These are phyloP conservation scores for Karstenula rhodostoma DNA, from an alignment of 2,329 filamentous ascomycete genomes.

Conservation along the genomic window DNA sequence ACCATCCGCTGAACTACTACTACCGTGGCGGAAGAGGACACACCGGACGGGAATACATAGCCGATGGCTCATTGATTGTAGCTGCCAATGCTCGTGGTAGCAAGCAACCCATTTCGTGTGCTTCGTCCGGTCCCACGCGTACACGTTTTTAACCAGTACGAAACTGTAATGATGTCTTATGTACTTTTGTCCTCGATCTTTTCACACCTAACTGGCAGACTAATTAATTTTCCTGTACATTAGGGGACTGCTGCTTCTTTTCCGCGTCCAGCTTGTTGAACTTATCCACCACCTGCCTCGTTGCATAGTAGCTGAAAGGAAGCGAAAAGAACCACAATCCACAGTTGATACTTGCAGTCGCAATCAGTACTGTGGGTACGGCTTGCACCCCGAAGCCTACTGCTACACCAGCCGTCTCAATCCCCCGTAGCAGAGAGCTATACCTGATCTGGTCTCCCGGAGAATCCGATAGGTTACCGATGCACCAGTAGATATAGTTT, in stretches of 20 bases:
- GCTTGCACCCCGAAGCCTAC: constrained; percentile 57
- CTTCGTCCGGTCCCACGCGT: too few relatives aligned
- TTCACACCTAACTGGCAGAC: too few relatives aligned
- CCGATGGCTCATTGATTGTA: too few relatives aligned
- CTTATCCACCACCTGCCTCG: constrained; percentile 52
- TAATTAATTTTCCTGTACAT: too few relatives aligned
- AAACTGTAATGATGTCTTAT: too few relatives aligned
- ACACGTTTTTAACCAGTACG: too few relatives aligned
- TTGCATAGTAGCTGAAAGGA: constrained; percentile 57
- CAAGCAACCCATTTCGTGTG: too few relatives aligned
- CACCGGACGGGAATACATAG: too few relatives aligned
- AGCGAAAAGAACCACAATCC: constrained; percentile 54
- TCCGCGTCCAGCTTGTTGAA: constrained; percentile 41
- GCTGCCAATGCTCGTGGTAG: too few relatives aligned
- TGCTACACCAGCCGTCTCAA: constrained; percentile 54
- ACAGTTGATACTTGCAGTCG: constrained; percentile 55
- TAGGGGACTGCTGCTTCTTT: neutral
- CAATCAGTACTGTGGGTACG: constrained; percentile 54
- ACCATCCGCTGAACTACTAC: too few relatives aligned
- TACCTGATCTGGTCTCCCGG: constrained; percentile 56
- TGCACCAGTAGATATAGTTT: constrained; percentile 59
- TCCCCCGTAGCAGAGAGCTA: constrained; percentile 54
- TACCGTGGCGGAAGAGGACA: too few relatives aligned
- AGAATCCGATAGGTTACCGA: constrained; percentile 55
- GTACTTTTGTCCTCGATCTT: too few relatives aligned